Base-by-base conservation (phyloP, 441 rosid genomes). In the Erysimum cheiri region DNA sequence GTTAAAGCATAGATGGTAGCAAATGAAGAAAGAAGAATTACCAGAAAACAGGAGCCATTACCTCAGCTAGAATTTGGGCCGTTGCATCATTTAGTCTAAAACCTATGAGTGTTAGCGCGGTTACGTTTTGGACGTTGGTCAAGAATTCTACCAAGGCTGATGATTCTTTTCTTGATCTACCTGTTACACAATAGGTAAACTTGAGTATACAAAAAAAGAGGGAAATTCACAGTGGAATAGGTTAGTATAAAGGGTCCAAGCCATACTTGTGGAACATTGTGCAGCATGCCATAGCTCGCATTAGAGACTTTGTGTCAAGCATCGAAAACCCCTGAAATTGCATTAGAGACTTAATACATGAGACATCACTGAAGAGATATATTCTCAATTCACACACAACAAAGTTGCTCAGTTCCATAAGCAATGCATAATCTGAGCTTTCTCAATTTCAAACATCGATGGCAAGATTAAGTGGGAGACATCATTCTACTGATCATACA, bases 231-330 rank as follows among this genome's bases (percentile, higher is more conserved):
- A 13, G n/a, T 64, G 36, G 35, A 60, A 24, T 54, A 28, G 31
- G 3, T 3, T 29, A 19, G 1, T 19, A 19, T 19, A 19, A 19
- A 19, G 22, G 22, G 22, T 19, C 22, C 22, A 19, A 19, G 22
- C 1, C 22, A 19, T 19, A 19, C 22, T 19, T 19, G 22, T 19
- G 22, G 22, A 19, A 19, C 22, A 19, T 19, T 19, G 22, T 19
- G 22, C 22, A 19, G 22, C 91, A 76, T 6, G 85, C 94, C 12
- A 85, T 85, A 8, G 83, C 92, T 68, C 85, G 83, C 76, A 90
- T 85, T 53, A 88, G 72, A 80, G 85, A 85, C 76, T 83, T 88
- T 1, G 87, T 79, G 72, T 91, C 96, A 35, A 89, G 92, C 94
- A 87, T 81, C 9, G 86, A 85, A 74, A 88, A 87, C 10, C 89